phyloP scores from a whole-genome alignment of 306 rosid species.

The Cyclanthera cordifolia region DNA sequence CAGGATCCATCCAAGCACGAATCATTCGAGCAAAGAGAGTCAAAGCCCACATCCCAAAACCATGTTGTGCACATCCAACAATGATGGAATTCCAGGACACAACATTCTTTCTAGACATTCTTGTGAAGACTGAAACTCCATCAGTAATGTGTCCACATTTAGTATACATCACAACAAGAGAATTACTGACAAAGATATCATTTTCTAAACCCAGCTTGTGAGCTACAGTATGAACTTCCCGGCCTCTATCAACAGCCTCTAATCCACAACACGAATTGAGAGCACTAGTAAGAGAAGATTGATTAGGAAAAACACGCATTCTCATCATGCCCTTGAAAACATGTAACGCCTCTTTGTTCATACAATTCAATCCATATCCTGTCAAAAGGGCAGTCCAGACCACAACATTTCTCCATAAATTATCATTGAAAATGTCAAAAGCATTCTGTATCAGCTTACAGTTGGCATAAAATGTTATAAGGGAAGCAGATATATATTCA shows the following conservation, averaged over 20 bases:
- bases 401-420: constrained; percentile 42
- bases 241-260: constrained; percentile 62
- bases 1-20: constrained; percentile 34
- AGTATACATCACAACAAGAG: constrained; percentile 64
- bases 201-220: constrained; percentile 48
- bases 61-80: constrained; percentile 75
- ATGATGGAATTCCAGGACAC: constrained; percentile 76
- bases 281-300: constrained; percentile 76
- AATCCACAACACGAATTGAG: constrained; percentile 70
- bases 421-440: constrained; percentile 30
- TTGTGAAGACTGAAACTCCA: constrained; percentile 46
- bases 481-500: constrained; percentile 51
- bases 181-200: constrained; percentile 51
- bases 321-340: constrained; percentile 51
- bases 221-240: constrained; percentile 33
- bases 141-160: constrained; percentile 57
- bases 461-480: constrained; percentile 53
- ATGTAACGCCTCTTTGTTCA: constrained; percentile 37
- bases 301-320: constrained; percentile 41
- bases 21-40: constrained; percentile 55
- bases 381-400: constrained; percentile 80
- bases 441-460: constrained; percentile 47
- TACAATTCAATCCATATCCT: constrained; percentile 48
- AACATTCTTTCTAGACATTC: constrained; percentile 35
- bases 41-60: constrained; percentile 46